Evolutionary conservation across 1,139 yeast species (phyloP), one percentile per base, ranked within the genome.

Genomic region (Ogataea hybrid): DNA sequence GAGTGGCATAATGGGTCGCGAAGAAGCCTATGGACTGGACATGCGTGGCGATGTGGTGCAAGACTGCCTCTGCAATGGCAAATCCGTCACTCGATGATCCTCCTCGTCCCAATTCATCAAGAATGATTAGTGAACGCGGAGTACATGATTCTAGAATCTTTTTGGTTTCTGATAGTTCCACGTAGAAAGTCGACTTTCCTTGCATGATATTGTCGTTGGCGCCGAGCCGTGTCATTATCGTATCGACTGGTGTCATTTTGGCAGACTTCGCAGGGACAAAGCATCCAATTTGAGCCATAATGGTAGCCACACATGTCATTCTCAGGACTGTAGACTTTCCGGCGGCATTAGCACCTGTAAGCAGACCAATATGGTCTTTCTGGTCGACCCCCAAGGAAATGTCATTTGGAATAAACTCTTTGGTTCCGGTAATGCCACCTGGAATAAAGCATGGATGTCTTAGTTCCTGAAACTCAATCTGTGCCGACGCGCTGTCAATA

Each of bases 271-370:
- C 87, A 1, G 98, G 97, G 7, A 92, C 81, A 58, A 80, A 86
- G 62, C 97, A 90, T 4, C 99, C 98, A 47, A 92, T 71, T 63
- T 92, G 98, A 9, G 96, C 88, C 73, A 94, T 73, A 11, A 92
- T 84, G 0, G 87, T 95, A 0, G 97, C 97, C 46, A 89, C 71
- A 49, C 97, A 90, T 0, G 97, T 87, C 75, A 95, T 90, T 63
- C 99, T 75, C 65, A 94, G 72, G 6, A 92, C 77, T 0, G 98
- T 92, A 1, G 97, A 90, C 62, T 92, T 92, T 47, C 99, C 99
- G 2, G 98, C 98, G 1, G 98, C 97, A 64, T 92, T 92, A 4
- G 99, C 98, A 49, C 98, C 98, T 0, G 98, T 94, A 45, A 94
- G 68, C 39, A 92, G 70, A 0, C 95, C 94, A 56, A 94, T 70